Conservation (phyloP, 1,284 basidiomycete species). For the Xerocomus nothofagi region DNA sequence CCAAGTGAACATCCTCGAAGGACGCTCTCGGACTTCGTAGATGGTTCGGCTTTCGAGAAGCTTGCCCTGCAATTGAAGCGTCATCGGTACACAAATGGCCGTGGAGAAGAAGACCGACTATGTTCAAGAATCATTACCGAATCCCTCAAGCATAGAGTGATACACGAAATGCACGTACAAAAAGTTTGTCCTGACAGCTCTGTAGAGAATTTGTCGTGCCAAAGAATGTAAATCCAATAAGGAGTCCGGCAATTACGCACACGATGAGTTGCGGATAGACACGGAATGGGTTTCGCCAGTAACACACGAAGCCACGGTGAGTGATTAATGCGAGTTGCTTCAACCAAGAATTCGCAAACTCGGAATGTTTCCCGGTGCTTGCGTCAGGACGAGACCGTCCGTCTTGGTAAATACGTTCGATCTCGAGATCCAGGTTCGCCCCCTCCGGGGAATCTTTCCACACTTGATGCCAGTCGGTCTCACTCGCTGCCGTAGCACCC, state of each 20-base stretch:
- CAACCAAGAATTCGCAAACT: conserved; percentile 52
- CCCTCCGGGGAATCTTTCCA: conserved; percentile 45
- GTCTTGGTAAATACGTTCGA: conserved; percentile 42
- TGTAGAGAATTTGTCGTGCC: conserved; percentile 61
- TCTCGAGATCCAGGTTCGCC: conserved; percentile 32
- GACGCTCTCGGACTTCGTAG: conserved; percentile 73
- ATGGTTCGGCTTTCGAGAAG: conserved; percentile 41
- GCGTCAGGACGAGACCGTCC: background rate
- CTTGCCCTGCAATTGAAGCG: conserved; percentile 20
- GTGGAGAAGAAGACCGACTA: conserved; percentile 16
- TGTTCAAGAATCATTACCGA: background rate
- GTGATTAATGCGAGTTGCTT: conserved; percentile 49
- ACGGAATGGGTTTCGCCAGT: conserved; percentile 66
- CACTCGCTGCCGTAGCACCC: conserved; percentile 49
- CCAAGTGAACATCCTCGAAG: conserved; percentile 85
- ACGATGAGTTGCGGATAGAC: conserved; percentile 69
- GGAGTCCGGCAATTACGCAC: conserved; percentile 51
- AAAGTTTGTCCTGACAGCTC: conserved; percentile 81
- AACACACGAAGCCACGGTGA: conserved; percentile 35
- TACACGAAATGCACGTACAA: conserved; percentile 33
- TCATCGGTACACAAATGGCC: conserved; percentile 14
- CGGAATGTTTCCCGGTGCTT: conserved; percentile 33
- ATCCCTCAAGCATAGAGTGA: background rate
- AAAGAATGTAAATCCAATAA: conserved; percentile 69
- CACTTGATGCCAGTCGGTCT: conserved; percentile 44